Base-by-base conservation (phyloP, 805 yeast genomes). In the Vanderwaltozyma verrucispora region DNA sequence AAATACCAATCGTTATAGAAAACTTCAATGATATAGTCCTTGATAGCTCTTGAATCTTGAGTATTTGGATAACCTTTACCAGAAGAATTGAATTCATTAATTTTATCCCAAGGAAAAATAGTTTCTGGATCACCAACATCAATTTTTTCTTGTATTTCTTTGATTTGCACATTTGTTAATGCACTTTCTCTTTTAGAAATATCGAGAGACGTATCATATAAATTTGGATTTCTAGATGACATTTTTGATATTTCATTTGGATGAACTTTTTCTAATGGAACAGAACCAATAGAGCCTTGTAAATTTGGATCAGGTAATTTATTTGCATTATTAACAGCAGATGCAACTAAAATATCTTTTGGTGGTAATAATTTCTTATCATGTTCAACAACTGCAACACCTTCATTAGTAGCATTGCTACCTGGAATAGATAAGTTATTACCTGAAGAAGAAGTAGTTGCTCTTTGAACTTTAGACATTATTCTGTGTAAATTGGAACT, bases 1-100 rank as follows among this genome's bases (percentile, higher is more conserved):
- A 76, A 75, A 58, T 77, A 81, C 67, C 78, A 69, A 56, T 83
- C 94, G 12, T 79, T 74, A 47, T 70, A 76, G 50, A 79, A 79
- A 38, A 72, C 79, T 56, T 83, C 92, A 35, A 69, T 53, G 28
- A 83, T 74, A 45, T 78, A 83, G 14, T 71, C 64, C 51, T 75
- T 76, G 30, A 80, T 59, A 3, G 61, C 54, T 23, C 62, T 60
- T 21, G 69, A 50, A 25, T 49, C 46, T 15, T 41, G 36, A 7
- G 39, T 30, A 15, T 40, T 41, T 12, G 51, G 35, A 2, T 41
- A 25, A 5, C 46, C 47, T 12, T 33, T 41, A 13, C 51, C 53
- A 2, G 48, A 32, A 1, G 56, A 33, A 33, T 41, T 42, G 36
- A 54, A 59, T 21, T 46, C 50, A 26, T 62, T 65, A 33, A 64